Base-by-base conservation (phyloP, 2,329 filamentous ascomycete genomes). In the Curvularia eragrostidis region DNA sequence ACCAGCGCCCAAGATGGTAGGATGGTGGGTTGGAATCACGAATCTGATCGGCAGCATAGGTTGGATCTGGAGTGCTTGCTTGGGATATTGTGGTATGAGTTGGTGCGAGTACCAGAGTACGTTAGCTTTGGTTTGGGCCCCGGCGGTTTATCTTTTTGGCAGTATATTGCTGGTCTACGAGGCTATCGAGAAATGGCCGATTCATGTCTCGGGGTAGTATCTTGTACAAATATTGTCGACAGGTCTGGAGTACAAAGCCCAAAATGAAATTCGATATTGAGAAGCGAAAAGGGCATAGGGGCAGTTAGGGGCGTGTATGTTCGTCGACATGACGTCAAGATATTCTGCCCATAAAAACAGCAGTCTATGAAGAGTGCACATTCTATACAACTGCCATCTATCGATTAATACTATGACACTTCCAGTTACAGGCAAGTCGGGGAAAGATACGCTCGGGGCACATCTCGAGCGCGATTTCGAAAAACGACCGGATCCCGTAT, bases 401-500 rank as follows among this genome's bases (percentile, higher is more conserved):
- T 3, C 1, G 26, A 5, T 24, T 12, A 26, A 26, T n/a, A 38
- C 15, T 2, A 58, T 58, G 55, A 50, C 55, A 24, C 23, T 58
- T 3, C 51, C 51, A 26, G 32, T 54, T 4, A 28, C 28, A 36
- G 55, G 55, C 15, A 58, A 54, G 9, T 54, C 55, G 5, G 51
- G 51, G 30, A 61, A 64, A 9, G 56, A 64, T 8, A 62, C 56
- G 10, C 61, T 60, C 21, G 62, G 59, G 8, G 36, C 61, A 48
- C 18, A 15, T 5, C 48, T 66, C 2, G 54, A 67, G 28, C 30
- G 57, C 24, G 52, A 61, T 6, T 68, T 59, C 54, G 64, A 69
- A 42, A 68, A 67, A 48, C 57, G 64, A 21, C 66, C 65, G 8
- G 61, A 70, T 32, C 73, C 74, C 2, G 59, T 72, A n/a, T 60